Base-by-base conservation (phyloP, 106 monocot genomes). In the Phalaenopsis equestris region DNA sequence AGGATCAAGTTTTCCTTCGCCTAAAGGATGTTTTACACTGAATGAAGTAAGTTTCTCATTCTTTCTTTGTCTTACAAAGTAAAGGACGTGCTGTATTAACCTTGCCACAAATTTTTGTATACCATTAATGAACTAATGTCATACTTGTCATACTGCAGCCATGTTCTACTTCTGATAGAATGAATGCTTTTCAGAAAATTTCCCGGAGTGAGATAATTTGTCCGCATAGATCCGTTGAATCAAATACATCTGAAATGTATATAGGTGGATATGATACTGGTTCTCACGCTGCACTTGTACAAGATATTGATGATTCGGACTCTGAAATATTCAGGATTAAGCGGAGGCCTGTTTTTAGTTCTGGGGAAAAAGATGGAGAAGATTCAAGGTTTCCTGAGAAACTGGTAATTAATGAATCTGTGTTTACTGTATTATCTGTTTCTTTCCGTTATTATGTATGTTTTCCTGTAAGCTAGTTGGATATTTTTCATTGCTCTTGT, bases 241-340 rank as follows among this genome's bases (percentile, higher is more conserved):
- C 74, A 18, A 23, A 6, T 57, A 36, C 75, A 76, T 65, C 75
- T 76, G 64, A 81, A 38, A 81, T 55, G 6, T 76, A 16, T 47
- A 64, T 19, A 14, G 43, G 24, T 58, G 46, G 78, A 49, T 37
- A 56, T 55, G 52, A 55, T 8, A 16, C 52, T 58, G 39, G 2
- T 84, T 80, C 64, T 48, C 75, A 36, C 12, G 56, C 73, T 24
- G 11, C 48, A 55, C 45, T 41, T 55, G 21, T 70, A 3, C 81
- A 82, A 45, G 86, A 84, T 37, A 84, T 78, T 83, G 90, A 88
- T 67, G 84, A 86, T 65, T 90, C 90, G 47, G 93, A 93, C 61
- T 77, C 83, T 15, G 90, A 90, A 83, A 84, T 84, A 47, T 93
- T 93, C 67, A 90, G 90, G 77, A 88, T 93, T 23, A 93, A 93